Conservation (phyloP, 768 basidiomycete genomes). For the Suillus americanus region DNA sequence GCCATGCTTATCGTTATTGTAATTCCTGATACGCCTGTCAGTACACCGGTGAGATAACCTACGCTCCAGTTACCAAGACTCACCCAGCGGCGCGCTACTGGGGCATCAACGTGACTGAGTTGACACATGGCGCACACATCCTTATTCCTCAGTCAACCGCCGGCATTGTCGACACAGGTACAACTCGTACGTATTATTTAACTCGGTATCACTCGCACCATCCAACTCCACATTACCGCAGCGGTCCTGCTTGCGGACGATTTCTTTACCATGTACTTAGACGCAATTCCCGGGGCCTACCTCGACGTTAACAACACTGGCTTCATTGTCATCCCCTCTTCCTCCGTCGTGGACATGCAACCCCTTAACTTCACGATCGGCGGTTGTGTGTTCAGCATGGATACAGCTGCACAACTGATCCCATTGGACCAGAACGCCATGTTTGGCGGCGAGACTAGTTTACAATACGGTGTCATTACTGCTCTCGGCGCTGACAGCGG, state of each 20-base stretch:
- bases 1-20: background rate
- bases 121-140: slow-evolving; percentile 13
- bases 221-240: background rate
- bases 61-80: slow-evolving; percentile 27
- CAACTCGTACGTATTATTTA: background rate
- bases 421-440: slow-evolving; percentile 15
- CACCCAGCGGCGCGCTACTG: slow-evolving; percentile 23
- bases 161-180: slow-evolving; percentile 30
- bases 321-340: slow-evolving; percentile 18
- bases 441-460: slow-evolving; percentile 13
- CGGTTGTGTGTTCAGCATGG: slow-evolving; percentile 12
- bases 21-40: slow-evolving; percentile 6
- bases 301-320: background rate
- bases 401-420: slow-evolving; percentile 22
- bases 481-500: slow-evolving; percentile 5
- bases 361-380: slow-evolving; percentile 17
- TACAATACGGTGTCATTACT: slow-evolving; percentile 14
- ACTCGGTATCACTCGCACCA: background rate
- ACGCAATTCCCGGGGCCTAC: slow-evolving; percentile 16
- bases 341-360: slow-evolving; percentile 17
- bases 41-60: slow-evolving; percentile 23
- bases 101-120: slow-evolving; percentile 28
- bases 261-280: slow-evolving; percentile 17
- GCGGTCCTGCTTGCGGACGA: slow-evolving; percentile 24
- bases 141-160: slow-evolving; percentile 22